phyloP scores from a whole-genome alignment of 2,329 filamentous ascomycete species.

The Neonectria sp. region DNA sequence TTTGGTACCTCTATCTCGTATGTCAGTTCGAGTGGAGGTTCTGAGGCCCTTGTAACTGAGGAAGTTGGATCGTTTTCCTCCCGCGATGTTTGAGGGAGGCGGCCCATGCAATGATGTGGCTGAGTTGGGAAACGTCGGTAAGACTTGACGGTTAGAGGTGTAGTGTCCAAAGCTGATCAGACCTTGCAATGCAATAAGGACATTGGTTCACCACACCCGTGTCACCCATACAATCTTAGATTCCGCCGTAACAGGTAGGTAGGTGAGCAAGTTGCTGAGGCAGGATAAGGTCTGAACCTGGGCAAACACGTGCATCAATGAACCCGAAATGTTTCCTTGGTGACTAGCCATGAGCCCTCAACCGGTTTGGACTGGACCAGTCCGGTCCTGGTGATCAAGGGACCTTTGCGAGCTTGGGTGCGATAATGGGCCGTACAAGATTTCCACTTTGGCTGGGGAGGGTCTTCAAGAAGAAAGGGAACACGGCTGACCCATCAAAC shows the following conservation, averaged over 20 bases:
- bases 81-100: not conserved
- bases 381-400: not conserved
- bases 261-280: too few species aligned
- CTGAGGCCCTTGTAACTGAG: not conserved
- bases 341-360: too few species aligned
- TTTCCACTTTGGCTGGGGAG: not conserved
- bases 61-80: not conserved
- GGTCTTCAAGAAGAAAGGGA: not conserved
- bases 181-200: not conserved
- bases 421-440: not conserved
- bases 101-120: not conserved
- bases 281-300: too few species aligned
- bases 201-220: not conserved
- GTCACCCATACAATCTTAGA: too few species aligned
- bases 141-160: not conserved
- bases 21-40: not conserved
- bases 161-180: not conserved
- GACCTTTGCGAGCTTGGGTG: not conserved
- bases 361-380: too few species aligned
- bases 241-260: too few species aligned
- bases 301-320: too few species aligned
- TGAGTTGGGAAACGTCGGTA: not conserved
- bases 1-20: not conserved
- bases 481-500: not conserved
- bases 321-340: too few species aligned